These are phyloP conservation scores for Coemansia sp. DNA, from an alignment of 192 early-diverging fungal species.

Conservation along the genomic window DNA sequence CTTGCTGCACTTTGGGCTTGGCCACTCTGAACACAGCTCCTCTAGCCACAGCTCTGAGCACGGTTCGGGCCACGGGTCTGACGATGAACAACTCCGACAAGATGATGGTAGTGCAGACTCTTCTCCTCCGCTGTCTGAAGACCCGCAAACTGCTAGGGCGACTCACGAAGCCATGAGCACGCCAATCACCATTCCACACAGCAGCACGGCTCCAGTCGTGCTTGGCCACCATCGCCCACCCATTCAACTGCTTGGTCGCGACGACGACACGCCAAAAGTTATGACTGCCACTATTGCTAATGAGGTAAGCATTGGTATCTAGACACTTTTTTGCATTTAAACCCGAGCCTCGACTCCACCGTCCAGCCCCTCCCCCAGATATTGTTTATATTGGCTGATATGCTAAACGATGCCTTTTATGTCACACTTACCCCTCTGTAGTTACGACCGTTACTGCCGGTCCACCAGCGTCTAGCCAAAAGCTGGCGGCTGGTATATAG, in stretches of 20 bases:
- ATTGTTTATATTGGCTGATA: conserved; percentile 1
- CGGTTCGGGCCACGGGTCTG: neutral
- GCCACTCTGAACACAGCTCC: conserved; percentile 5
- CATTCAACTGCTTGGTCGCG: conserved; percentile 36
- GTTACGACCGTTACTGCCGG: conserved; percentile 80
- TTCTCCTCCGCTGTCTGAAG: conserved; percentile 2
- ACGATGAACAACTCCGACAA: neutral
- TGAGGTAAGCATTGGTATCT: conserved; percentile 10
- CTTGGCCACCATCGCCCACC: conserved; percentile 17
- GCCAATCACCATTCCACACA: conserved; percentile 19
- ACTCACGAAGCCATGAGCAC: conserved; percentile 40
- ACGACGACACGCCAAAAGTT: conserved; percentile 44
- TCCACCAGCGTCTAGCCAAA: conserved; percentile 72
- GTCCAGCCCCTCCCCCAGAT: neutral
- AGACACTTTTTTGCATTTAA: neutral
- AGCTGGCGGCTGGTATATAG: conserved; percentile 87
- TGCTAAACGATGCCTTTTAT: neutral
- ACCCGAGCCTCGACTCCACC: conserved; percentile 1
- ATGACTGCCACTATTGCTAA: conserved; percentile 44
- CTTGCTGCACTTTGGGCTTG: conserved; percentile 24
- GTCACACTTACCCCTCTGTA: conserved; percentile 31
- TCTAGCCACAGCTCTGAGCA: conserved; percentile 3
- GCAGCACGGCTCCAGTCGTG: neutral
- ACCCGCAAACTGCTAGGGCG: conserved; percentile 10
- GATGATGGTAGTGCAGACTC: neutral